These are phyloP conservation scores for Arthromyces matolae DNA, from an alignment of 768 basidiomycete species.

Conservation along the genomic window DNA sequence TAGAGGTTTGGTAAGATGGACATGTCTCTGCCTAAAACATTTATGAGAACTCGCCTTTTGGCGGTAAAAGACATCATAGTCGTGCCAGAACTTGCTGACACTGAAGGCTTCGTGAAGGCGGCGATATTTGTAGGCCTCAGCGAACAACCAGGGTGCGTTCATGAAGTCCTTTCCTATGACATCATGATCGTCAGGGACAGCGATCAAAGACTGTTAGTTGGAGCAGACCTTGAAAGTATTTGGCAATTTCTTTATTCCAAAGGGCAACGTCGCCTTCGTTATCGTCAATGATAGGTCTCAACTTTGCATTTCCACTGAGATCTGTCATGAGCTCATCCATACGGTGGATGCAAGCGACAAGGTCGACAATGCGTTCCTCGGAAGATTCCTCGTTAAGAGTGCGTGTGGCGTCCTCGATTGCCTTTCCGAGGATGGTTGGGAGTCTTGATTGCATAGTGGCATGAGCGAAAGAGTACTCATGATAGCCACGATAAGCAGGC, in stretches of 20 bases:
- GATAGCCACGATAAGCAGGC: conserved; percentile 79
- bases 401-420: conserved; percentile 85
- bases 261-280: conserved; percentile 88
- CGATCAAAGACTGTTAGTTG: conserved; percentile 14
- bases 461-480: conserved; percentile 81
- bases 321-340: conserved; percentile 90
- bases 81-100: conserved; percentile 82
- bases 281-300: conserved; percentile 87
- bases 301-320: conserved; percentile 76
- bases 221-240: conserved; percentile 93
- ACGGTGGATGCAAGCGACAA: conserved; percentile 80
- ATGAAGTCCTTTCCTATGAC: conserved; percentile 78
- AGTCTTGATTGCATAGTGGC: conserved; percentile 96
- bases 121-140: conserved; percentile 92
- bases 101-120: conserved; percentile 93
- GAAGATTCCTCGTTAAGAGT: conserved; percentile 84
- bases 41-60: conserved; percentile 59
- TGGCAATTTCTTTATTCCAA: conserved; percentile 97
- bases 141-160: conserved; percentile 96
- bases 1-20: conserved; percentile 23
- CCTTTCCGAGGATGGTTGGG: conserved; percentile 93
- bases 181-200: not conserved
- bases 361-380: conserved; percentile 82
- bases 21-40: not conserved
- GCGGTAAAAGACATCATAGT: conserved; percentile 93